Evolutionary conservation across 768 basidiomycete genomes (phyloP).

Genomic region (Mycena albidolilacea): DNA sequence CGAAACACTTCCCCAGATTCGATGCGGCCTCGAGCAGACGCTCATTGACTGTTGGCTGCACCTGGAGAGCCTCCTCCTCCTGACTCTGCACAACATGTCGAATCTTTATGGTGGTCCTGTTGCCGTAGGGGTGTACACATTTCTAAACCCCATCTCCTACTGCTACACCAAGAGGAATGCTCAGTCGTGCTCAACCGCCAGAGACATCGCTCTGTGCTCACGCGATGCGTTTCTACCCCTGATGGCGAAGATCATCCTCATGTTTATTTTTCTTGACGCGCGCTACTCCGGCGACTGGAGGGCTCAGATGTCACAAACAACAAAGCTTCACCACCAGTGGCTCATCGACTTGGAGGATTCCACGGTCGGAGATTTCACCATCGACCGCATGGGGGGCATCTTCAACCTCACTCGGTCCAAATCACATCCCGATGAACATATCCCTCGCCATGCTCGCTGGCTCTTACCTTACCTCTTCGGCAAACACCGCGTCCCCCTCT

Average conservation of each 20-base stretch:
- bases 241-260: conserved; percentile 27
- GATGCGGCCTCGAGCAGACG: conserved; percentile 31
- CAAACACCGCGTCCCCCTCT: too few species aligned
- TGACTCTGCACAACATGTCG: conserved; percentile 27
- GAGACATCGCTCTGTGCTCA: conserved; percentile 25
- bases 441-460: too few species aligned
- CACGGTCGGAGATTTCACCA: too few species aligned
- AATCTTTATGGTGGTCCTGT: conserved; percentile 17
- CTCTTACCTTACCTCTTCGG: too few species aligned
- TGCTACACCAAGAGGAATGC: conserved; percentile 30
- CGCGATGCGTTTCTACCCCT: conserved; percentile 37
- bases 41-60: conserved; percentile 30
- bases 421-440: too few species aligned
- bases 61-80: conserved; percentile 33
- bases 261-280: conserved; percentile 32
- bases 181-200: conserved; percentile 17
- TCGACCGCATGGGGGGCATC: too few species aligned
- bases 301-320: too few species aligned
- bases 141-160: conserved; percentile 22
- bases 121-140: conserved; percentile 25
- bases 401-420: too few species aligned
- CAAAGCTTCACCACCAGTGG: too few species aligned
- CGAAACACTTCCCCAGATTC: neutral
- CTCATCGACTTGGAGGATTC: too few species aligned
- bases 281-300: conserved; percentile 9